Base-by-base conservation (phyloP, 2,329 filamentous ascomycete species). In the Fusarium solani-melongenae region DNA sequence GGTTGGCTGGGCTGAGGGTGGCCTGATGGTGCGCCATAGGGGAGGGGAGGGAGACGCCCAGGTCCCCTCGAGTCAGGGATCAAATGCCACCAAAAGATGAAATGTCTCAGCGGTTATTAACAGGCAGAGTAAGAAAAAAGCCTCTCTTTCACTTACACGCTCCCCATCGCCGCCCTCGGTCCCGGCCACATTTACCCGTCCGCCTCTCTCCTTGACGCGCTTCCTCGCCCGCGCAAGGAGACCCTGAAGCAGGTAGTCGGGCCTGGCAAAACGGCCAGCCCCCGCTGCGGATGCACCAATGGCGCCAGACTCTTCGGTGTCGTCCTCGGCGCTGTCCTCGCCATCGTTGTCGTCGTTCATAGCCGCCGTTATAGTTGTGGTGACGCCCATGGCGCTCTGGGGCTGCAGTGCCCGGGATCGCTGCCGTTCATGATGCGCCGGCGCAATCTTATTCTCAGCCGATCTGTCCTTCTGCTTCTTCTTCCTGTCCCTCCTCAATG, bases 221-320 rank as follows among this genome's bases (percentile, higher is more conserved):
- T 75, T 77, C 63, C 62, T 75, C 22, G 74, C 76, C 39, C 76
- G 66, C 17, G 73, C 59, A 59, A 78, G 67, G 22, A 78, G 65
- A 27, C 65, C 73, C 41, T 75, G 75, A 34, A 78, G 61, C 15
- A 73, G 53, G 57, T 69, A 72, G 60, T 77, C 72, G 20, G 76
- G 72, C 57, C 70, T 73, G 27, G 64, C 62, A 58, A 77, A 73
- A 39, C 70, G 71, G 34, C 71, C 57, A 55, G 24, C 14, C 46
- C 46, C 46, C 27, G 66, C 57, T 55, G 56, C 27, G 44, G 61
- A 51, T 66, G 69, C 44, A 53, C 49, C 64, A 65, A 64, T 65
- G 69, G 62, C 55, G 49, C 57, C 66, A 65, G 70, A 56, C 41
- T 71, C 46, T 39, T 71, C 39, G 51, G 51, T 15, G 31, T 20